Percentiles rank a stretch among this genome's conserved stretches.
Evolutionary conservation across 2,329 filamentous ascomycete genomes (phyloP).

Genomic region (Bipolaris gigantea): DNA sequence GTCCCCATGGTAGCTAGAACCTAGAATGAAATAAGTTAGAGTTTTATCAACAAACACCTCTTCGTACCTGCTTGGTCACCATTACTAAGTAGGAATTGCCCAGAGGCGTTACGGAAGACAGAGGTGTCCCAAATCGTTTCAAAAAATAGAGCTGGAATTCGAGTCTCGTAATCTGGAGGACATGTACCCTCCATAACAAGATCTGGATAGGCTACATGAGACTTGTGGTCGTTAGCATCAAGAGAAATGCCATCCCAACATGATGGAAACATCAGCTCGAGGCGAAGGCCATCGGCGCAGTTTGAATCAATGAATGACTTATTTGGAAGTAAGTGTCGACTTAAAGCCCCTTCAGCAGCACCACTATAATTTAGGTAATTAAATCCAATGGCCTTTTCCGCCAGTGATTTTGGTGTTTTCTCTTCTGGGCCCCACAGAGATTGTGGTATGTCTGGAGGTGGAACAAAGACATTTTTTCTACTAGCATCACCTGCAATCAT

Average conservation of each 20-base stretch:
- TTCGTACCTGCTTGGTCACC: slow-evolving; percentile 63
- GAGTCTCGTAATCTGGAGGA: slow-evolving; percentile 67
- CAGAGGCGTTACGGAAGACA: slow-evolving; percentile 62
- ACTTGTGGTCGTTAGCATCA: slow-evolving; percentile 56
- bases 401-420: slow-evolving; percentile 12
- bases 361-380: slow-evolving; percentile 17
- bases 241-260: slow-evolving; percentile 18
- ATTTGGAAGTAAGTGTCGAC: slow-evolving; percentile 9
- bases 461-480: slow-evolving; percentile 66
- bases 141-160: slow-evolving; percentile 75
- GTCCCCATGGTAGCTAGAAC: slow-evolving; percentile 63
- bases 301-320: slow-evolving; percentile 13
- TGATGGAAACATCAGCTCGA: slow-evolving; percentile 26
- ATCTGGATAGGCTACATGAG: slow-evolving; percentile 76
- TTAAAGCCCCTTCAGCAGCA: slow-evolving; percentile 7
- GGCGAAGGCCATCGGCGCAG: slow-evolving; percentile 13
- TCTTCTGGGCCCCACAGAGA: slow-evolving; percentile 10
- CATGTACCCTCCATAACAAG: slow-evolving; percentile 76
- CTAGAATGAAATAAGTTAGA: slow-evolving; percentile 9
- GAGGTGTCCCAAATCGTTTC: slow-evolving; percentile 83
- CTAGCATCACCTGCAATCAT: slow-evolving; percentile 78
- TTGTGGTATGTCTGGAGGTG: not conserved
- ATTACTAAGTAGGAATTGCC: slow-evolving; percentile 75
- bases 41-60: slow-evolving; percentile 1
- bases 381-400: slow-evolving; percentile 19